phyloP scores from a whole-genome alignment of 108 stramenopile species.

The Cyclotella sp. region DNA sequence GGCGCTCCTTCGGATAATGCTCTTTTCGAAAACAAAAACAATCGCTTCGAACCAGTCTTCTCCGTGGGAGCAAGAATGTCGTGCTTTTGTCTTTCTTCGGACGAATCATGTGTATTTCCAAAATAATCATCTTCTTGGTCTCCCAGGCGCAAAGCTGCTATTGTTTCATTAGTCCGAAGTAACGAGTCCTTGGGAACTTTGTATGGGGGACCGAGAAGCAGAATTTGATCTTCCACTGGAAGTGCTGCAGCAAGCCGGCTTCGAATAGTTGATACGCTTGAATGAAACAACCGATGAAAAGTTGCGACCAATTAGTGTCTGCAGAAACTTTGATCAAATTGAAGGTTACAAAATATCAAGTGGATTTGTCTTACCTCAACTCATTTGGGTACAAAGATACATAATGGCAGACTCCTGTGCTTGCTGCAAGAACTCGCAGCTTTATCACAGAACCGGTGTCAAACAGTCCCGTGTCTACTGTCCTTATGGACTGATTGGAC shows the following conservation, averaged over 20 bases:
- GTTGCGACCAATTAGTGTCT: not conserved
- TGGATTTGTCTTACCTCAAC: constrained; percentile 10
- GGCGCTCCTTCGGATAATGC: constrained; percentile 77
- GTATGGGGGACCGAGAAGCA: constrained; percentile 82
- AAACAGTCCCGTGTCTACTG: constrained; percentile 4
- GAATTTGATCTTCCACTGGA: constrained; percentile 77
- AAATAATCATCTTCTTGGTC: constrained; percentile 76
- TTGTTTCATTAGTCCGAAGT: constrained; percentile 72
- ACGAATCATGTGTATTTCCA: constrained; percentile 5
- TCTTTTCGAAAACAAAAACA: constrained; percentile 84
- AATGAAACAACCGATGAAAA: constrained; percentile 10
- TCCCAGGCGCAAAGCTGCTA: constrained; percentile 76
- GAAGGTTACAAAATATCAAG: not conserved
- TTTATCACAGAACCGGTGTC: constrained; percentile 19
- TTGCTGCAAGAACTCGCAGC: constrained; percentile 46
- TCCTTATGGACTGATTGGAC: not conserved
- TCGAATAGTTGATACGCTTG: constrained; percentile 75
- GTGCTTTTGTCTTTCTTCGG: constrained; percentile 9
- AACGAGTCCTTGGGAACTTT: constrained; percentile 83
- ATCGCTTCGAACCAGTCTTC: constrained; percentile 73
- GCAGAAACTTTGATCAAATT: not conserved
- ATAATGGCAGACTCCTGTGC: constrained; percentile 38
- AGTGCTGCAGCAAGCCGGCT: constrained; percentile 75
- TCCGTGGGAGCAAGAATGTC: constrained; percentile 70
- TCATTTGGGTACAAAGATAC: constrained; percentile 38